Percentiles rank a stretch among this genome's conserved stretches.
Evolutionary conservation across 805 yeast species (phyloP).

Genomic region (Osmozyma mogii): DNA sequence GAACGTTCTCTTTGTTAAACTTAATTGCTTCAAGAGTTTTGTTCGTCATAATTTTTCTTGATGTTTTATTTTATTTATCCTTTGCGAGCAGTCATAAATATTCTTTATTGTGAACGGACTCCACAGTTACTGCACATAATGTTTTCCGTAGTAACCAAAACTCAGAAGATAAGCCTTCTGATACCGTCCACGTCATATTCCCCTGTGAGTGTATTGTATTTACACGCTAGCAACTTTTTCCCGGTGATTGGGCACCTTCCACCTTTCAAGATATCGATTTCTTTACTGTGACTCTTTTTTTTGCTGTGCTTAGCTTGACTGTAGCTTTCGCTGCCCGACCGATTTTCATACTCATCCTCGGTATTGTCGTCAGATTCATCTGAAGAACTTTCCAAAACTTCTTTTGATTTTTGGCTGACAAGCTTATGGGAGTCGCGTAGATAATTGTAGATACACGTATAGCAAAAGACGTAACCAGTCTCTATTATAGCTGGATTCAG

Average conservation of each 20-base stretch:
- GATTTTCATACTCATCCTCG: conserved; percentile 7
- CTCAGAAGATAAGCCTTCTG: conserved; percentile 66
- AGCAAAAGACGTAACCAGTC: conserved; percentile 87
- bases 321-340: conserved; percentile 13
- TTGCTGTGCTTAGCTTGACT: conserved; percentile 10
- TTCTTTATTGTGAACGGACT: no score
- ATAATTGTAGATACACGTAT: conserved; percentile 70
- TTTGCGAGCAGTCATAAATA: no score
- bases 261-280: conserved; percentile 38
- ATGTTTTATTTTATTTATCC: no score
- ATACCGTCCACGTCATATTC: conserved; percentile 73
- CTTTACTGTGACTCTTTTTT: conserved; percentile 2
- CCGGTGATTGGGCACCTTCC: conserved; percentile 85
- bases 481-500: conserved; percentile 82
- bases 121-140: no score
- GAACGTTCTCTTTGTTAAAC: conserved; percentile 40
- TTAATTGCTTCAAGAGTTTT: conserved; percentile 52
- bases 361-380: conserved; percentile 2
- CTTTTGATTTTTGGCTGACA: conserved; percentile 13
- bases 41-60: not conserved
- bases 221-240: conserved; percentile 61
- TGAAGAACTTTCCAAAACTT: not conserved
- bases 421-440: conserved; percentile 41
- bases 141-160: no score
- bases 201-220: conserved; percentile 46